phyloP scores from a whole-genome alignment of 345 rosid genomes.

The Pseudoturritis turrita region DNA sequence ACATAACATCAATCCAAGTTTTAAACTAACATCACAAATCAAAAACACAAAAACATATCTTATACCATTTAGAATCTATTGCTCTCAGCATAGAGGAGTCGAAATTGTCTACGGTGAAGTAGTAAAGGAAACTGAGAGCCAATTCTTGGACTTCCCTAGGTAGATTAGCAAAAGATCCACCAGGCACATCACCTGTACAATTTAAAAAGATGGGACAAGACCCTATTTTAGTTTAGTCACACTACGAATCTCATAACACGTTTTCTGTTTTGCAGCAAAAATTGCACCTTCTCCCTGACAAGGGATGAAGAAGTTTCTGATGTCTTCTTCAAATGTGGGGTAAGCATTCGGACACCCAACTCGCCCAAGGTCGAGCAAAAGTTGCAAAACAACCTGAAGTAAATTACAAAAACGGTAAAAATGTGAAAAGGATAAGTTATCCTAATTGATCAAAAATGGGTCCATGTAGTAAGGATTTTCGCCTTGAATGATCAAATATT shows the following conservation, averaged over 20 bases:
- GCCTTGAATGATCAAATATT: background rate
- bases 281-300: conserved; percentile 46
- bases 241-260: background rate
- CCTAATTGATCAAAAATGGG: background rate
- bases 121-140: conserved; percentile 56
- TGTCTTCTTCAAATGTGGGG: conserved; percentile 48
- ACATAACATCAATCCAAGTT: too few species aligned
- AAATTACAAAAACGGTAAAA: conserved; percentile 4
- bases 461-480: background rate
- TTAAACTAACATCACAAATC: too few species aligned
- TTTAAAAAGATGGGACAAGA: conserved; percentile 7
- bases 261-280: background rate
- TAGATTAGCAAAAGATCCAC: conserved; percentile 76
- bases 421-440: background rate
- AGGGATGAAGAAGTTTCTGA: conserved; percentile 53
- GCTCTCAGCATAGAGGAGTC: conserved; percentile 50
- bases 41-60: too few species aligned
- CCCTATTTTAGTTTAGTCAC: background rate
- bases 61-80: too few species aligned
- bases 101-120: conserved; percentile 45
- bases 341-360: conserved; percentile 39
- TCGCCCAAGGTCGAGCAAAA: conserved; percentile 67
- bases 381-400: conserved; percentile 61
- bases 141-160: conserved; percentile 61
- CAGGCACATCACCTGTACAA: conserved; percentile 43